Evolutionary conservation across 225 moss, liverwort and hornwort species (phyloP).

Genomic region (Antitrichia curtipendula): DNA sequence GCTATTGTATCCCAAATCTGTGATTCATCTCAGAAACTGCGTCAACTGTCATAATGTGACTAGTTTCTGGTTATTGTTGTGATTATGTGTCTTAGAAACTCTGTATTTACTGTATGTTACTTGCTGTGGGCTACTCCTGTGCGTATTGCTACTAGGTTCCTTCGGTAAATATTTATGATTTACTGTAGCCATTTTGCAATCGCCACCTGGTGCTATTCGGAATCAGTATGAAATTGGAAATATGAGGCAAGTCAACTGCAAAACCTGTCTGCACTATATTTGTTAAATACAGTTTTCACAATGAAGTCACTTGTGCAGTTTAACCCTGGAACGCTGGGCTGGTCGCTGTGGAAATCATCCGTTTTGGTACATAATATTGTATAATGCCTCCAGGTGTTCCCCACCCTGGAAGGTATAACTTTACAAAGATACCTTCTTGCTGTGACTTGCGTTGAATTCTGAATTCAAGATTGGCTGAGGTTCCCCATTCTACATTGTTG

Average conservation of each 20-base stretch:
- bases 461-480: no score
- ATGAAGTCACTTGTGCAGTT: not conserved
- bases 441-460: not conserved
- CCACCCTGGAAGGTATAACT: not conserved
- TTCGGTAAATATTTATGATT: not conserved
- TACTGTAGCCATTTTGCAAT: not conserved
- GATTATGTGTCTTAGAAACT: not conserved
- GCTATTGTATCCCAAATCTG: not conserved
- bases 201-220: not conserved
- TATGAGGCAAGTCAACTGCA: not conserved
- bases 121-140: not conserved
- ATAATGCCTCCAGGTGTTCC: not conserved
- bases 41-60: not conserved
- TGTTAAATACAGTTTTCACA: not conserved
- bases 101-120: no score
- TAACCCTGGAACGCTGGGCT: not conserved
- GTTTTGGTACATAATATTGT: not conserved
- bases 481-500: no score
- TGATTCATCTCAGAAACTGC: not conserved
- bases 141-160: not conserved
- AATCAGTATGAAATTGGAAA: not conserved
- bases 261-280: not conserved
- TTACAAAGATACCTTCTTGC: not conserved
- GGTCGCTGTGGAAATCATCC: not conserved
- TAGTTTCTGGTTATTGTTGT: not conserved